A percentile compares a stretch with the other conserved stretches of the same genome.
These are phyloP conservation scores for Stephanodiscus minutulus DNA, from an alignment of 108 stramenopile genomes.

Conservation along the genomic window DNA sequence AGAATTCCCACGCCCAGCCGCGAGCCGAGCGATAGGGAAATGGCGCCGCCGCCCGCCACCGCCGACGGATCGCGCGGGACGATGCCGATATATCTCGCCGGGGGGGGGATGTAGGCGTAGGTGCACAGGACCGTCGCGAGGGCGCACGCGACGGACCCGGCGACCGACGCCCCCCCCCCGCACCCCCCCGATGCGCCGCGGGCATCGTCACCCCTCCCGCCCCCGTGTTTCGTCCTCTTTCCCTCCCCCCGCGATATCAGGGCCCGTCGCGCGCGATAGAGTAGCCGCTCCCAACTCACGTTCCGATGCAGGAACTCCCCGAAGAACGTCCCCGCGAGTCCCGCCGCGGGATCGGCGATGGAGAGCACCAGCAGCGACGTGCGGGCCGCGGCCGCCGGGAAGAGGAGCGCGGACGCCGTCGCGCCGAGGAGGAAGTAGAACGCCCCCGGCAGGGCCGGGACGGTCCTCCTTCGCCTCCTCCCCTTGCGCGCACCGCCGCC, in stretches of 20 bases:
- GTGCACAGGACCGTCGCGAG: conserved; percentile 32
- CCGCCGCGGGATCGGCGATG: conserved; percentile 45
- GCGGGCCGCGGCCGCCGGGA: conserved; percentile 20
- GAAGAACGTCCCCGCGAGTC: conserved; percentile 27
- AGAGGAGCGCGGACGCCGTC: conserved; percentile 13
- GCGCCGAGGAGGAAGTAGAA: conserved; percentile 51
- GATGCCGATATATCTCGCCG: not conserved
- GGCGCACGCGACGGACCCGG: conserved; percentile 38
- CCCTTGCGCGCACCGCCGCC: not conserved
- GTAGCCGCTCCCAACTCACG: conserved; percentile 26
- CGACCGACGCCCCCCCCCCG: conserved; percentile 26
- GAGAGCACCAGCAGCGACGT: conserved; percentile 42
- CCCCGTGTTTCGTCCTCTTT: not conserved
- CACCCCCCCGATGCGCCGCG: not conserved
- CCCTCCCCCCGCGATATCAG: not conserved
- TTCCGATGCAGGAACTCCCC: conserved; percentile 16
- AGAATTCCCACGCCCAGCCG: conserved; percentile 25
- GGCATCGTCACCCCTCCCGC: not conserved
- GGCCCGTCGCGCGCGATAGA: not conserved
- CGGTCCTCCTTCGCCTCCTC: conserved; percentile 16
- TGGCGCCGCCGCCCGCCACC: not conserved
- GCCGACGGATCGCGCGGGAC: not conserved
- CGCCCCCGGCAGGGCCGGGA: conserved; percentile 42
- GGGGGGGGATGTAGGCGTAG: conserved; percentile 36
- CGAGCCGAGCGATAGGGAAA: conserved; percentile 10